Evolutionary conservation across 345 rosid genomes (phyloP), one percentile per base, ranked within the genome.

Genomic region (Eucalyptus erythrocorys): DNA sequence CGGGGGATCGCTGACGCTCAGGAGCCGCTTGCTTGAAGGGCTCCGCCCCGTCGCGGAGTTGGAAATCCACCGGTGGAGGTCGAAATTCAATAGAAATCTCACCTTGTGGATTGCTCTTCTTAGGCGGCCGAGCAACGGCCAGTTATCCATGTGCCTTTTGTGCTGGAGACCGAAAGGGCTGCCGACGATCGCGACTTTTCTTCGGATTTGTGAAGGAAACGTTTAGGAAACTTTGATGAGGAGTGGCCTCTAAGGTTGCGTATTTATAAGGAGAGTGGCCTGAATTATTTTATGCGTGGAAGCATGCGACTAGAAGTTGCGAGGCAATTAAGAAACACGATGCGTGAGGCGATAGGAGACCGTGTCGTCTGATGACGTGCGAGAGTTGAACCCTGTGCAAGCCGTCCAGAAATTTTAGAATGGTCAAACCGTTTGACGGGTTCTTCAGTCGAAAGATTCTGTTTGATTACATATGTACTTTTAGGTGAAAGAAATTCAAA

Each of bases 51-150:
- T 55, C 91, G 93, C 85, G 21, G 95, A 89, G 86, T 95, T 93
- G 57, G 95, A 68, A 13, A 93, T 91, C 97, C 97, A 95, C 14
- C 95, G 92, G 49, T 90, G 90, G 48, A 93, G 27, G 76, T 92
- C 92, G 88, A 94, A 89, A 81, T 88, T 92, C n/a, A 97, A 92
- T 87, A 97, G 85, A 66, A 95, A 43, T 76, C 90, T 94, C 30
- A 96, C 92, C 94, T 94, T 97, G 90, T 91, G 96, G 88, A 97
- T 96, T 1, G 94, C 99, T 87, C 88, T 92, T 90, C 93, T 92
- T 17, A 97, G 90, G 87, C 95, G 95, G 93, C 91, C 89, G 11
- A 97, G 92, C 92, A 97, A 10, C 48, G 94, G 89, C 90, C 89
- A 90, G 3, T 85, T 89, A 24, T 88, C 88, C 87, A 43, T 82